Percentiles rank a stretch among this genome's conserved stretches.
Conservation (phyloP, 2,329 filamentous ascomycete genomes). For the Chaetothyriales sp. region DNA sequence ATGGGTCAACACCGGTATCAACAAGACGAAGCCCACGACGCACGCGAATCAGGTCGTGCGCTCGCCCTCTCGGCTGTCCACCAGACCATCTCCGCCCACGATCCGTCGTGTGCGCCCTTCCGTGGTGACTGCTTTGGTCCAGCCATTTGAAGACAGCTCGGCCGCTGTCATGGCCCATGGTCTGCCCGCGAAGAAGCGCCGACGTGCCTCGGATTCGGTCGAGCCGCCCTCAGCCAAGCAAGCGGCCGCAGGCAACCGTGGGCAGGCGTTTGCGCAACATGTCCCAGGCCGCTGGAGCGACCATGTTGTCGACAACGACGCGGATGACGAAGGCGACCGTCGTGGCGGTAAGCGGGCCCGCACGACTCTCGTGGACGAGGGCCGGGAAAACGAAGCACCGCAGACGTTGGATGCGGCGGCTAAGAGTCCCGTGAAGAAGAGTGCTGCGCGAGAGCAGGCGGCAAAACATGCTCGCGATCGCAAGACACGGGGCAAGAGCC, state of each 20-base stretch:
- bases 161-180: conserved; percentile 19
- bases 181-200: conserved; percentile 22
- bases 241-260: neutral
- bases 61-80: conserved; percentile 22
- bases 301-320: conserved; percentile 7
- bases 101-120: conserved; percentile 30
- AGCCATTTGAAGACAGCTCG: conserved; percentile 17
- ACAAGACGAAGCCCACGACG: conserved; percentile 9
- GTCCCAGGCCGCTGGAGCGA: neutral
- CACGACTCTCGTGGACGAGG: conserved; percentile 1
- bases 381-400: conserved; percentile 4
- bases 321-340: conserved; percentile 17
- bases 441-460: conserved; percentile 14
- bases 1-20: conserved; percentile 12
- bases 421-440: conserved; percentile 7
- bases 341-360: conserved; percentile 11
- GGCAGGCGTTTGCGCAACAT: neutral
- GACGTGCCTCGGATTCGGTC: conserved; percentile 14
- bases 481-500: conserved; percentile 7
- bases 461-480: conserved; percentile 14
- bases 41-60: conserved; percentile 10
- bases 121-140: conserved; percentile 11
- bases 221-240: conserved; percentile 2
- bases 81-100: conserved; percentile 24
- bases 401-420: conserved; percentile 3